Conservation (phyloP, 495 filamentous ascomycete genomes). For the Annulohypoxylon maeteangense region DNA sequence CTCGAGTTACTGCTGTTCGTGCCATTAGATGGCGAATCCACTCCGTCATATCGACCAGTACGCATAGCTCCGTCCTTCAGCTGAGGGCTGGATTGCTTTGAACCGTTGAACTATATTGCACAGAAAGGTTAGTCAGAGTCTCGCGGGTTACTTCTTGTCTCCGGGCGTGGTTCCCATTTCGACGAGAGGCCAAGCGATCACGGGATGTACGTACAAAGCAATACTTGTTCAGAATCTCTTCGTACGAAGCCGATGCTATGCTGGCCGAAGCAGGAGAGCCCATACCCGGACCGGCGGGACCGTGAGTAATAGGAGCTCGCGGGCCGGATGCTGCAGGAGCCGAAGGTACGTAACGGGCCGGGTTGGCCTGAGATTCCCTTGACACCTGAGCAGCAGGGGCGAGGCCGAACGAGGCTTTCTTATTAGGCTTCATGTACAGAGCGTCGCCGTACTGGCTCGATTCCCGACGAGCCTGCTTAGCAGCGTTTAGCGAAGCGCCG, state of each 20-base stretch:
- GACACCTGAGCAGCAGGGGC: constrained; percentile 42
- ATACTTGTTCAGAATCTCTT: constrained; percentile 95
- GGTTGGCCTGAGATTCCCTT: constrained; percentile 26
- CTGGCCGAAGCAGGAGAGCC: constrained; percentile 48
- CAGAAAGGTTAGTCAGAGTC: constrained; percentile 38
- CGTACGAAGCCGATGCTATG: constrained; percentile 85
- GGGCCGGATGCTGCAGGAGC: constrained; percentile 25
- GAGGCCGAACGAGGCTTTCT: constrained; percentile 46
- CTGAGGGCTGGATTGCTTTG: constrained; percentile 55
- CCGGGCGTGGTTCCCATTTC: constrained; percentile 41
- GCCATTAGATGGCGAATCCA: constrained; percentile 40
- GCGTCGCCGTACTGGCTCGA: constrained; percentile 61
- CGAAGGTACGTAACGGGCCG: constrained; percentile 17
- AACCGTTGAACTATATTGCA: constrained; percentile 54
- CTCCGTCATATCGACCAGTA: constrained; percentile 49
- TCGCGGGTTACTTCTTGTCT: constrained; percentile 11
- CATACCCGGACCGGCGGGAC: constrained; percentile 31
- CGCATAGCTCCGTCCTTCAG: constrained; percentile 48
- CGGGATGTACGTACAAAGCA: constrained; percentile 87
- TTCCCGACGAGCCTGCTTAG: constrained; percentile 75
- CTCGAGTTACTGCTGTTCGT: constrained; percentile 48
- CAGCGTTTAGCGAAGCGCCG: constrained; percentile 83
- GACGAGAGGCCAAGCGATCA: constrained; percentile 38
- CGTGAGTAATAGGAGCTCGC: constrained; percentile 19
- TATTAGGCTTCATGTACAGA: constrained; percentile 61